Percentiles rank a stretch among this genome's conserved stretches.
Conservation (phyloP, 75 land plant genomes). For the Picea glauca region DNA sequence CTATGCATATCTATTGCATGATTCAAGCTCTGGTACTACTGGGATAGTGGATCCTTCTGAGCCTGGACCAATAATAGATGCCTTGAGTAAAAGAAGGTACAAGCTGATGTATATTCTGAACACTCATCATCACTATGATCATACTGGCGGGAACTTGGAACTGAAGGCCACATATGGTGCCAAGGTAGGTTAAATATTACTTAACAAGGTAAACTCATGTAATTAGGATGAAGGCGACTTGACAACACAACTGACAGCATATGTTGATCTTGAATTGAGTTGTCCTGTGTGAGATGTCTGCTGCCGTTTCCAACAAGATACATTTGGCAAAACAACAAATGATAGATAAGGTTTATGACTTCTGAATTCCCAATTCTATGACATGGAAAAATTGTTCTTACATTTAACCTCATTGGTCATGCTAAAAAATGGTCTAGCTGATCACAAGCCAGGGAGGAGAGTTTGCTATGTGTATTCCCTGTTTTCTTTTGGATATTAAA, state of each 20-base stretch:
- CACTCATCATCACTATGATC: constrained; percentile 98
- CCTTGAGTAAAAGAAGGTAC: constrained; percentile 48
- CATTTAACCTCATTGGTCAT: background rate
- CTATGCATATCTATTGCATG: constrained; percentile 93
- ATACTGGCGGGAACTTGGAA: constrained; percentile 92
- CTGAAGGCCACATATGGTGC: constrained; percentile 84
- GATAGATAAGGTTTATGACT: background rate
- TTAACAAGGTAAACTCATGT: background rate
- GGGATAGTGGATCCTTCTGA: constrained; percentile 98
- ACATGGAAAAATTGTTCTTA: background rate
- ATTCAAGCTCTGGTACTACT: constrained; percentile 69
- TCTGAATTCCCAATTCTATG: no score
- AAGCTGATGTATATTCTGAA: constrained; percentile 76
- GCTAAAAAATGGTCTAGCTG: background rate
- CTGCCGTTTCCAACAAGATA: background rate
- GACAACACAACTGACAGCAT: background rate
- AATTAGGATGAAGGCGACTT: background rate
- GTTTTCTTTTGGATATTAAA: background rate
- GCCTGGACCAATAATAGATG: constrained; percentile 68
- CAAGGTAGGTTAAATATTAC: constrained; percentile 53
- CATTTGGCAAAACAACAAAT: background rate
- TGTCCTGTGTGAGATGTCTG: background rate
- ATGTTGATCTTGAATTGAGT: background rate
- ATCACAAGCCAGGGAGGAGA: background rate
- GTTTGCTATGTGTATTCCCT: background rate